Evolutionary conservation across 257 asterid species (phyloP).

Genomic region (Solanum corneliomulleri): DNA sequence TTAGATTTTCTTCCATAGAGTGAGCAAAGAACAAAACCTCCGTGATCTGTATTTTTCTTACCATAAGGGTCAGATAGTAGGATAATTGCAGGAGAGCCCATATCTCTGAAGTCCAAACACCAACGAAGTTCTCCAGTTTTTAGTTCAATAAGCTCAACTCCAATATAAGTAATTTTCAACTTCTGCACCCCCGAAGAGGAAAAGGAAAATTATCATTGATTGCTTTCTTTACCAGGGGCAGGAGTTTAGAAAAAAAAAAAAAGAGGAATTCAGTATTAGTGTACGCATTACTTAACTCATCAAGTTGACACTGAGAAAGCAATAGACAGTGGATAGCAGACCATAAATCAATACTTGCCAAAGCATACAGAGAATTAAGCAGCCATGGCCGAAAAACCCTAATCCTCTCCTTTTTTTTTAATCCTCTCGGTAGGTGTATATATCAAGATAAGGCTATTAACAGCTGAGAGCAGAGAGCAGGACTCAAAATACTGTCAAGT

Average conservation of each 20-base stretch:
- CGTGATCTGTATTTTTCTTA: conserved; percentile 58
- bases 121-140: conserved; percentile 90
- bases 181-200: conserved; percentile 35
- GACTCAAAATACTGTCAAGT: not conserved
- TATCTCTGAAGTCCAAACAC: conserved; percentile 99
- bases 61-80: conserved; percentile 76
- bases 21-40: conserved; percentile 86
- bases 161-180: conserved; percentile 78
- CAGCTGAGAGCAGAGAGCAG: not conserved
- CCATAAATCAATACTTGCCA: not conserved
- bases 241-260: not conserved
- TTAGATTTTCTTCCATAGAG: conserved; percentile 94
- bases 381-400: not conserved
- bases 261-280: not conserved
- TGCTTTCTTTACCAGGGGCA: not conserved
- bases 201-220: conserved; percentile 4
- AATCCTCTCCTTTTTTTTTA: not conserved
- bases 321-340: not conserved
- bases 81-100: conserved; percentile 83
- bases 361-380: not conserved
- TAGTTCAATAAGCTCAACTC: conserved; percentile 75
- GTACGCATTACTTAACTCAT: not conserved
- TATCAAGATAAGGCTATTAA: not conserved
- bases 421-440: not conserved
- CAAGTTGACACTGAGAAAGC: not conserved